phyloP scores from a whole-genome alignment of 2,329 filamentous ascomycete genomes.

The Colletotrichum sp. region DNA sequence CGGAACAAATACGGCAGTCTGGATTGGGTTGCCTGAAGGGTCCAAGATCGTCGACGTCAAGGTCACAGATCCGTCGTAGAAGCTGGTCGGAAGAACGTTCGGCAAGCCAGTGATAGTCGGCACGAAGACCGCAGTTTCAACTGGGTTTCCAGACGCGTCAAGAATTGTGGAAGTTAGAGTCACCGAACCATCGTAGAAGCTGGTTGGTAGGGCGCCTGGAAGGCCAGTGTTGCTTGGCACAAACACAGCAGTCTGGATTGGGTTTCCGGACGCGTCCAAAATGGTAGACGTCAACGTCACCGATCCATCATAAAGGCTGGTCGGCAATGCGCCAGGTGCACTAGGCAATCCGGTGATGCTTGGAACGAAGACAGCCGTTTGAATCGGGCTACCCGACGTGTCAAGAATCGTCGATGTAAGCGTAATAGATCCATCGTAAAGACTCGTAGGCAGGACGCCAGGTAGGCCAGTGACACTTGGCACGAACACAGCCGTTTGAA shows the following conservation, averaged over 20 bases:
- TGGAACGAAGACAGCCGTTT: background rate
- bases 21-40: background rate
- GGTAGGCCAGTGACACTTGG: background rate
- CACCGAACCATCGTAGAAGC: background rate
- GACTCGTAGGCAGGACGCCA: background rate
- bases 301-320: background rate
- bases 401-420: background rate
- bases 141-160: background rate
- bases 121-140: background rate
- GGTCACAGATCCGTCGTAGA: background rate
- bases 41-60: background rate
- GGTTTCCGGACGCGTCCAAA: background rate
- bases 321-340: background rate
- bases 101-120: background rate
- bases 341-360: background rate
- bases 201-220: background rate
- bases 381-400: background rate
- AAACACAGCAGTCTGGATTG: background rate
- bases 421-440: background rate
- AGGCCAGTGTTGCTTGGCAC: background rate
- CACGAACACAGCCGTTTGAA: background rate
- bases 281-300: background rate
- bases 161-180: background rate
- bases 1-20: background rate
- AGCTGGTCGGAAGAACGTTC: background rate